A percentile compares a stretch with the other conserved stretches of the same genome.
Evolutionary conservation across 1,139 yeast genomes (phyloP).

Genomic region (Candida tropicalis): DNA sequence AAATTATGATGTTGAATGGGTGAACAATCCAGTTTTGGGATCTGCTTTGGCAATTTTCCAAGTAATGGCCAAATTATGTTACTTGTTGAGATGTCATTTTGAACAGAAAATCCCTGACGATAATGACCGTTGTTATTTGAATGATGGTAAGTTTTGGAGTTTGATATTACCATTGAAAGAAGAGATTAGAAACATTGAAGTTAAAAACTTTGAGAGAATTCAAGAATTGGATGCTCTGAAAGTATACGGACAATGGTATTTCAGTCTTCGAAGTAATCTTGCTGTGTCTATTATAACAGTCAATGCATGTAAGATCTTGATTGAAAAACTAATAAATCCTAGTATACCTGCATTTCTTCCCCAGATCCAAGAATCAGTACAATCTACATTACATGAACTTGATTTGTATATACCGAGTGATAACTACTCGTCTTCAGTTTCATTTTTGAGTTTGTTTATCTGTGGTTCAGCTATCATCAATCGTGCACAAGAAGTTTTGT

Average conservation of each 20-base stretch:
- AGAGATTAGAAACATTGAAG: slow-evolving; percentile 9
- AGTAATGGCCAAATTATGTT: slow-evolving; percentile 11
- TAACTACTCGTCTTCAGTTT: slow-evolving; percentile 13
- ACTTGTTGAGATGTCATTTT: slow-evolving; percentile 14
- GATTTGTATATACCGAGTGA: slow-evolving; percentile 8
- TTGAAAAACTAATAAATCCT: slow-evolving; percentile 14
- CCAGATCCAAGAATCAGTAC: slow-evolving; percentile 12
- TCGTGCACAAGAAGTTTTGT: slow-evolving; percentile 6
- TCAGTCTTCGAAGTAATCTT: slow-evolving; percentile 11
- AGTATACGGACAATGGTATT: slow-evolving; percentile 4
- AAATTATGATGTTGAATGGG: slow-evolving; percentile 14
- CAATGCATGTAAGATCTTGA: slow-evolving; percentile 12
- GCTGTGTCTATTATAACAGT: slow-evolving; percentile 14
- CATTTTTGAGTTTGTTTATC: slow-evolving; percentile 10
- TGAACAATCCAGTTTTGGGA: slow-evolving; percentile 15
- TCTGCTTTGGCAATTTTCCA: slow-evolving; percentile 13
- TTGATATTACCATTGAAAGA: slow-evolving; percentile 7
- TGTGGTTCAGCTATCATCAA: slow-evolving; percentile 11
- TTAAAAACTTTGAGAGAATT: background rate
- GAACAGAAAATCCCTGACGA: slow-evolving; percentile 5
- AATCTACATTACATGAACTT: slow-evolving; percentile 11
- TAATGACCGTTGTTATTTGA: slow-evolving; percentile 7
- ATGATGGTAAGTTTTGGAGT: slow-evolving; percentile 11
- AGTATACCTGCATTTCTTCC: slow-evolving; percentile 13
- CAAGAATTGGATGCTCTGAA: slow-evolving; percentile 7